Percentiles rank a stretch among this genome's conserved stretches.
These are phyloP conservation scores for Suhomyces bolitotheri DNA, from an alignment of 1,139 yeast genomes.

Conservation along the genomic window DNA sequence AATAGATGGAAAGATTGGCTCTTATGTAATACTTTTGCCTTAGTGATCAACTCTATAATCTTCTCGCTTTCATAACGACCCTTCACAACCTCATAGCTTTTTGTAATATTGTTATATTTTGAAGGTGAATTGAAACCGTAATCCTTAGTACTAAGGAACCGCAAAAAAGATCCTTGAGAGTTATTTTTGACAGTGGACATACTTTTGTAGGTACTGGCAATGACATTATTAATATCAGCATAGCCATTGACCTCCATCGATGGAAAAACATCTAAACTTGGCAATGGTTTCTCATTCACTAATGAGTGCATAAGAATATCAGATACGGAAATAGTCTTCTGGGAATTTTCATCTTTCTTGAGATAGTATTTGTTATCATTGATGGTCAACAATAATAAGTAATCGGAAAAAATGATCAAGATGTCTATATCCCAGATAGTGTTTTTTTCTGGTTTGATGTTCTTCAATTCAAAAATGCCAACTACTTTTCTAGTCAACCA, in stretches of 20 bases:
- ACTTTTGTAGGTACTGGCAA: conserved; percentile 46
- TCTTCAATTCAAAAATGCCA: conserved; percentile 64
- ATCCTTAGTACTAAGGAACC: conserved; percentile 28
- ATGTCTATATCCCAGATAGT: conserved; percentile 45
- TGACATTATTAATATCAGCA: conserved; percentile 60
- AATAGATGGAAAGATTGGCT: conserved; percentile 86
- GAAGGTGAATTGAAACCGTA: conserved; percentile 24
- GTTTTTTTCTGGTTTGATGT: conserved; percentile 28
- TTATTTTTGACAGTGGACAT: conserved; percentile 12
- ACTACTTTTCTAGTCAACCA: conserved; percentile 87
- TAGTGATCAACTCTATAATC: conserved; percentile 66
- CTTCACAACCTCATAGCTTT: conserved; percentile 27
- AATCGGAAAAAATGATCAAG: conserved; percentile 78
- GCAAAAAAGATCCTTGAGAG: conserved; percentile 21
- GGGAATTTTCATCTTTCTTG: conserved; percentile 24
- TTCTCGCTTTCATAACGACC: conserved; percentile 25
- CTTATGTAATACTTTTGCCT: conserved; percentile 77
- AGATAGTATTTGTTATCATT: conserved; percentile 41
- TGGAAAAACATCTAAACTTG: conserved; percentile 55
- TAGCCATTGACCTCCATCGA: conserved; percentile 66
- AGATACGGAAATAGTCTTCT: conserved; percentile 62
- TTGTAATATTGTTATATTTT: conserved; percentile 16
- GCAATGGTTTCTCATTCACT: conserved; percentile 79
- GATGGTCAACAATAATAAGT: conserved; percentile 61
- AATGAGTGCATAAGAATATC: conserved; percentile 88